phyloP scores from a whole-genome alignment of 2,329 filamentous ascomycete genomes.

The Exophiala aquamarina region DNA sequence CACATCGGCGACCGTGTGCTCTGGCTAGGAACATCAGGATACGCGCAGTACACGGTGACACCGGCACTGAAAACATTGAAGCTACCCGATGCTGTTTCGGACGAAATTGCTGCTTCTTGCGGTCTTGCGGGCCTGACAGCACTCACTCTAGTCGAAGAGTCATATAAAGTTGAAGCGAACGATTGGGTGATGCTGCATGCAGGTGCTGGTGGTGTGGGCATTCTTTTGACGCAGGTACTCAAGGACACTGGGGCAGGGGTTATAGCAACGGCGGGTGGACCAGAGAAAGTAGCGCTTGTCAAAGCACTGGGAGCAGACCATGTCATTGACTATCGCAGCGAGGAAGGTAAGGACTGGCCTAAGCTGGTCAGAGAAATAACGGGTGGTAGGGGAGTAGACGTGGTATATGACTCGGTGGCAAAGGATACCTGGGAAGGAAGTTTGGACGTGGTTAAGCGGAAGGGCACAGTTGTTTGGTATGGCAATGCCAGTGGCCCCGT shows the following conservation, averaged over 20 bases:
- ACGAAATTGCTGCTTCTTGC: neutral
- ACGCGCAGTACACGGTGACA: neutral
- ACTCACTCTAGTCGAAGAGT: neutral
- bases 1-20: neutral
- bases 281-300: slow-evolving; percentile 70
- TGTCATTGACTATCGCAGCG: slow-evolving; percentile 73
- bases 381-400: slow-evolving; percentile 67
- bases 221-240: slow-evolving; percentile 69
- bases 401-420: slow-evolving; percentile 75
- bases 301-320: slow-evolving; percentile 68
- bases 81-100: neutral
- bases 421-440: slow-evolving; percentile 78
- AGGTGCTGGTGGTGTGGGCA: slow-evolving; percentile 77
- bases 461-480: slow-evolving; percentile 74
- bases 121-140: neutral
- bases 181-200: slow-evolving; percentile 84
- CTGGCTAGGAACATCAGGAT: neutral
- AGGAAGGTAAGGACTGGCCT: slow-evolving; percentile 73
- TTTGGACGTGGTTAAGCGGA: slow-evolving; percentile 69
- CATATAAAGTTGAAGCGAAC: neutral
- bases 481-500: slow-evolving; percentile 65
- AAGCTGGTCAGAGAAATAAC: slow-evolving; percentile 83
- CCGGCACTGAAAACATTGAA: neutral
- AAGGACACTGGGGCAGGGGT: slow-evolving; percentile 69
- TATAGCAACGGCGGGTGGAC: slow-evolving; percentile 74